phyloP scores from a whole-genome alignment of 352 stramenopile species.

The Phytophthora parvispora region DNA sequence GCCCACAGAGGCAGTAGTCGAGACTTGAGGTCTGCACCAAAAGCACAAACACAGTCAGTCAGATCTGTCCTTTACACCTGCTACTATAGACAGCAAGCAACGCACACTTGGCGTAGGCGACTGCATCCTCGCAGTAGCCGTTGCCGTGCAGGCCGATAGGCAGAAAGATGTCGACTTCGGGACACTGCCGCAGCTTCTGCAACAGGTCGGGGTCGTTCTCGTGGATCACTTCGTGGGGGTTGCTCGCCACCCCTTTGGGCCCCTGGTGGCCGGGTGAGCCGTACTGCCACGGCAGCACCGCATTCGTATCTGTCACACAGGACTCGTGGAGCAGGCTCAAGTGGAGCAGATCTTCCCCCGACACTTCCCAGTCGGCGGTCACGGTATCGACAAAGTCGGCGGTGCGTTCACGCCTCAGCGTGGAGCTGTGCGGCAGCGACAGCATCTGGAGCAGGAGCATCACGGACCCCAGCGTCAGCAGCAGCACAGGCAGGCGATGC shows the following conservation, averaged over 20 bases:
- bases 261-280: not conserved
- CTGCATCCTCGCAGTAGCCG: conserved; percentile 1
- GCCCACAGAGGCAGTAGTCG: conserved; percentile 1
- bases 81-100: not conserved
- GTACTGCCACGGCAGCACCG: conserved; percentile 1
- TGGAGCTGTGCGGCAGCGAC: not conserved
- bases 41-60: not conserved
- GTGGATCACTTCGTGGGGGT: not conserved
- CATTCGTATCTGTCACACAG: not conserved
- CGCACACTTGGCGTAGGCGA: conserved; percentile 2
- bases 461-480: not conserved
- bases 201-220: not conserved
- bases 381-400: not conserved
- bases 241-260: not conserved
- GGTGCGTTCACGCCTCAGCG: not conserved
- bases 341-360: not conserved
- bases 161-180: conserved; percentile 1
- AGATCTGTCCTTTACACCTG: not conserved
- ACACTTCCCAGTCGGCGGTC: not conserved
- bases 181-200: not conserved
- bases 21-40: not conserved
- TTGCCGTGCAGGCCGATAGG: not conserved
- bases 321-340: conserved; percentile 1
- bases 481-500: not conserved
- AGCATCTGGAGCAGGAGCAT: not conserved